Percentiles rank a stretch among this genome's conserved stretches.
Evolutionary conservation across 495 filamentous ascomycete genomes (phyloP).

Genomic region (Trichodelitschia bisporula): DNA sequence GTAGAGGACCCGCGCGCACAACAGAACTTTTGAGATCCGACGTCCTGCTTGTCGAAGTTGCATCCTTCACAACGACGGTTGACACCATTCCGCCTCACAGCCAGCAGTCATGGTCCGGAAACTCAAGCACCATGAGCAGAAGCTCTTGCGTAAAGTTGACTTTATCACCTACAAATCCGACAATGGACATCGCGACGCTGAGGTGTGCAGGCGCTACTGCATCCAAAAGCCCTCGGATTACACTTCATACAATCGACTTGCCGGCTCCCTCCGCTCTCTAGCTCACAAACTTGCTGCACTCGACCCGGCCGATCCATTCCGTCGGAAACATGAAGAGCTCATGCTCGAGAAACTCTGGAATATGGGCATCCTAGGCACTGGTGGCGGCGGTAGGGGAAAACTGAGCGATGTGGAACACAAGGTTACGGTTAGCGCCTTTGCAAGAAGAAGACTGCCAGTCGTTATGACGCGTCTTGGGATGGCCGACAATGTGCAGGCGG

Average conservation of each 20-base stretch:
- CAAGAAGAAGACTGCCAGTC: slow-evolving; percentile 53
- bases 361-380: slow-evolving; percentile 50
- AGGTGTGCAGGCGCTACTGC: slow-evolving; percentile 60
- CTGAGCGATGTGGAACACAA: slow-evolving; percentile 67
- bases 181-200: slow-evolving; percentile 54
- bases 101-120: slow-evolving; percentile 50
- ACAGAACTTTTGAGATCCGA: no score
- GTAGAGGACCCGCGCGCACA: no score
- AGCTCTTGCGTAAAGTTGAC: slow-evolving; percentile 78
- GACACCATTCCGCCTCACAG: slow-evolving; percentile 8
- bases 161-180: slow-evolving; percentile 87
- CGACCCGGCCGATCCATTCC: slow-evolving; percentile 46
- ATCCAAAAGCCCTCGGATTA: slow-evolving; percentile 74
- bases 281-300: slow-evolving; percentile 67
- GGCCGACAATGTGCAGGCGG: slow-evolving; percentile 63
- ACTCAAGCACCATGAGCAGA: slow-evolving; percentile 79
- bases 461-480: slow-evolving; percentile 74
- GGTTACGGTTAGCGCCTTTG: slow-evolving; percentile 66
- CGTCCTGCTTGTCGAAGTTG: no score
- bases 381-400: slow-evolving; percentile 25
- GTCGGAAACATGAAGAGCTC: slow-evolving; percentile 56
- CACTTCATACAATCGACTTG: slow-evolving; percentile 67
- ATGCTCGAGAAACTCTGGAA: slow-evolving; percentile 73
- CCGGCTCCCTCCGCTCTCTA: slow-evolving; percentile 62
- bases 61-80: no score